phyloP scores from a whole-genome alignment of 805 yeast species.

The Blastobotrys robertii region DNA sequence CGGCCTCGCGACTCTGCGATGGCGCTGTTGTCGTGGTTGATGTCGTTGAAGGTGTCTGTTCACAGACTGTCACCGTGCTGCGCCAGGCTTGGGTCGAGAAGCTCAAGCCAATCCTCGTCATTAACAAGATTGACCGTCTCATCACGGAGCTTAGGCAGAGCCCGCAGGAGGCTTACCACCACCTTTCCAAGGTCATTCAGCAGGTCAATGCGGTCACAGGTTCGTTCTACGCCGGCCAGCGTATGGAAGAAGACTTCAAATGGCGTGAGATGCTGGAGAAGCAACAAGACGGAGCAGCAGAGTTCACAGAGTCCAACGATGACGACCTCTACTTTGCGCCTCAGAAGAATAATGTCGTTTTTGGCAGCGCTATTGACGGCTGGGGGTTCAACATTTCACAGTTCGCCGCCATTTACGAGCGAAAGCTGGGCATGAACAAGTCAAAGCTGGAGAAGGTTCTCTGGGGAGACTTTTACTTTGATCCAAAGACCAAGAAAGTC shows the following conservation, averaged over 20 bases:
- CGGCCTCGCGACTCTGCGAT: slow-evolving; percentile 92
- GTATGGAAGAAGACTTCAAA: slow-evolving; percentile 74
- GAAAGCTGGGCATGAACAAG: slow-evolving; percentile 75
- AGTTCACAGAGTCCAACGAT: slow-evolving; percentile 67
- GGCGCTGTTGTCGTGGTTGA: slow-evolving; percentile 94
- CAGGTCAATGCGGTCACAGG: slow-evolving; percentile 95
- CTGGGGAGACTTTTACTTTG: slow-evolving; percentile 92
- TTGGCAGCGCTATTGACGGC: slow-evolving; percentile 89
- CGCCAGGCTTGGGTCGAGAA: slow-evolving; percentile 95
- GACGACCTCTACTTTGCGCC: slow-evolving; percentile 82
- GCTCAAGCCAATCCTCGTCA: slow-evolving; percentile 74
- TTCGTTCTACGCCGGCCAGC: slow-evolving; percentile 82
- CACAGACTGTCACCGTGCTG: slow-evolving; percentile 90
- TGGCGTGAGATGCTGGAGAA: slow-evolving; percentile 43
- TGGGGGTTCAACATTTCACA: slow-evolving; percentile 95
- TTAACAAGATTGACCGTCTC: slow-evolving; percentile 86
- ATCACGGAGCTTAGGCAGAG: slow-evolving; percentile 72
- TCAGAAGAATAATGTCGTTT: slow-evolving; percentile 76
- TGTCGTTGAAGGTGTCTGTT: slow-evolving; percentile 96
- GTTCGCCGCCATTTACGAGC: slow-evolving; percentile 77
- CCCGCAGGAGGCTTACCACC: slow-evolving; percentile 77
- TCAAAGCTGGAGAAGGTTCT: slow-evolving; percentile 71
- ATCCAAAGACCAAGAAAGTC: slow-evolving; percentile 81
- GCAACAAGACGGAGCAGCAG: slow-evolving; percentile 21
- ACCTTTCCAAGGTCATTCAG: slow-evolving; percentile 69